phyloP scores from a whole-genome alignment of 2,329 filamentous ascomycete genomes.

The Colletotrichum sp. region DNA sequence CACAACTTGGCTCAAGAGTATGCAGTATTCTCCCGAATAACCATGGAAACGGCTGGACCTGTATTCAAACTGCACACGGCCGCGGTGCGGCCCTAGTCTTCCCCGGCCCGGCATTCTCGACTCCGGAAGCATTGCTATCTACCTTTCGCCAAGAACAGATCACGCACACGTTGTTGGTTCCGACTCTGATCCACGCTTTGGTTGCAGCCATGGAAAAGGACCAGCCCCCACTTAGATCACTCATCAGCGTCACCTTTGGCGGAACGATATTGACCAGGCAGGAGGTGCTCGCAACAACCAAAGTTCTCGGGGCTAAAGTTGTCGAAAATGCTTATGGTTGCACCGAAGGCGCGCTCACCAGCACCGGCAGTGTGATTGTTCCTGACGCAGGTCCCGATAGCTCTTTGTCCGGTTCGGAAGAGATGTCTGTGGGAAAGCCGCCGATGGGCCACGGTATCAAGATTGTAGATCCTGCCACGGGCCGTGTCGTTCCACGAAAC shows the following conservation, averaged over 20 bases:
- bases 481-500: neutral
- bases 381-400: neutral
- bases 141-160: neutral
- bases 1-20: neutral
- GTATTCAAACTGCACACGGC: neutral
- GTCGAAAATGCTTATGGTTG: neutral
- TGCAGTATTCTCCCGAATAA: neutral
- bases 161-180: neutral
- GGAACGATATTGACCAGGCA: neutral
- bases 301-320: neutral
- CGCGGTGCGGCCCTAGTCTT: neutral
- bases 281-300: neutral
- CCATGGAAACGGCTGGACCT: neutral
- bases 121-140: neutral
- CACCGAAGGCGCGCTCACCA: neutral
- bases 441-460: neutral
- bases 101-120: neutral
- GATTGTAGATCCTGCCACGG: neutral
- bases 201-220: neutral
- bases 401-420: neutral
- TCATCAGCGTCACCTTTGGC: neutral
- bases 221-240: neutral
- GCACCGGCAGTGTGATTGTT: neutral
- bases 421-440: neutral
- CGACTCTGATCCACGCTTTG: neutral